phyloP scores from a whole-genome alignment of 1,139 yeast species.

The Geotrichum macrosporum region DNA sequence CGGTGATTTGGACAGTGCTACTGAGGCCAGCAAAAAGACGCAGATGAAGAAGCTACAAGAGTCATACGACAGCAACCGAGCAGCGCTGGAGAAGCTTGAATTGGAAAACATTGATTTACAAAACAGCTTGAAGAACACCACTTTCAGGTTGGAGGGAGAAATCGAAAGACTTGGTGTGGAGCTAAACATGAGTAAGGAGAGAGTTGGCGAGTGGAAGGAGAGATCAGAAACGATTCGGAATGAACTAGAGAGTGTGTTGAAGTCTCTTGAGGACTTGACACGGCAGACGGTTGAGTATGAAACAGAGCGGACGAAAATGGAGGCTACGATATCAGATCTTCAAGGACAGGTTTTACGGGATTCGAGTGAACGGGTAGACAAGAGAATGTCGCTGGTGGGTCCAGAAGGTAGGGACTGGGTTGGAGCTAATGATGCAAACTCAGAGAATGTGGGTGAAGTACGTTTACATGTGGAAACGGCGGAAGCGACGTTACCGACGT shows the following conservation, averaged over 20 bases:
- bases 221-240: constrained; percentile 33
- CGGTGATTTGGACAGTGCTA: background rate
- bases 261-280: constrained; percentile 38
- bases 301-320: constrained; percentile 34
- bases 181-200: constrained; percentile 29
- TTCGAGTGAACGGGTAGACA: constrained; percentile 26
- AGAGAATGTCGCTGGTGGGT: constrained; percentile 29
- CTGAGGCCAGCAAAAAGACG: constrained; percentile 1
- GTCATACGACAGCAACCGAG: constrained; percentile 30
- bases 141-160: constrained; percentile 33
- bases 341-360: constrained; percentile 28
- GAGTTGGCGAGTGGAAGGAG: constrained; percentile 34
- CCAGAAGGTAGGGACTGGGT: constrained; percentile 4
- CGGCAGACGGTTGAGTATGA: constrained; percentile 39
- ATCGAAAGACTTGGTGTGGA: constrained; percentile 29
- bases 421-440: background rate
- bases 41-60: constrained; percentile 16
- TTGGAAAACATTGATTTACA: constrained; percentile 38
- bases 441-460: no score
- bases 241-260: constrained; percentile 36
- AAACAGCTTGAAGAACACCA: constrained; percentile 35
- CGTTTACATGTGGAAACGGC: no score
- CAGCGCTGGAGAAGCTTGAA: constrained; percentile 34
- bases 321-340: constrained; percentile 31
- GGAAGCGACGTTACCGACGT: background rate